Evolutionary conservation across 164 flowering plant species (phyloP).

Genomic region (Chloranthus sessilifolius): DNA sequence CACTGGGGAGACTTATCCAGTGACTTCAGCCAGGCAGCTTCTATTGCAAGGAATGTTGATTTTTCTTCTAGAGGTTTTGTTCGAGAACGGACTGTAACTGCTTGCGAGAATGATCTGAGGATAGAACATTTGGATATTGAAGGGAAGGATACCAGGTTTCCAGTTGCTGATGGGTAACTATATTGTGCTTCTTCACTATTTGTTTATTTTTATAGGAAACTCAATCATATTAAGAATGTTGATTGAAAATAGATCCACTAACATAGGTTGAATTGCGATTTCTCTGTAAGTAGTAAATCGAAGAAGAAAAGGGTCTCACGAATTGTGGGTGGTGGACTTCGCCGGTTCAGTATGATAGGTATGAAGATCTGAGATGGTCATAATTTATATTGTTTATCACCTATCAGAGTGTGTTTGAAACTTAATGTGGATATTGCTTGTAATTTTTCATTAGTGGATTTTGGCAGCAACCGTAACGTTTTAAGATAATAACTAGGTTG

Average conservation of each 20-base stretch:
- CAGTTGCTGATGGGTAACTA: constrained; percentile 10
- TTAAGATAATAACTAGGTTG: too few relatives aligned
- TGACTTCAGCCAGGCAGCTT: neutral
- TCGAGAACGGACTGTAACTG: neutral
- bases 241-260: neutral
- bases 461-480: too few relatives aligned
- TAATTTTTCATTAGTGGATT: too few relatives aligned
- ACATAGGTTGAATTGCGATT: constrained; percentile 1
- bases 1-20: constrained; percentile 1
- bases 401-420: too few relatives aligned
- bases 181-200: neutral
- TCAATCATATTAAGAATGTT: neutral
- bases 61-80: constrained; percentile 6
- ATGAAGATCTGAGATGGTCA: neutral
- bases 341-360: constrained; percentile 21
- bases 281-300: constrained; percentile 1
- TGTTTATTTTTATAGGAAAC: neutral
- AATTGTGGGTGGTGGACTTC: constrained; percentile 22
- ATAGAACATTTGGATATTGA: neutral
- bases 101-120: neutral
- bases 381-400: neutral
- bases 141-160: neutral
- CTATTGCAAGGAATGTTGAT: neutral
- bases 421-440: too few relatives aligned
- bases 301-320: constrained; percentile 16